Evolutionary conservation across 2,329 filamentous ascomycete species (phyloP), one percentile per base, ranked within the genome.

Genomic region (Clarireedia paspali): DNA sequence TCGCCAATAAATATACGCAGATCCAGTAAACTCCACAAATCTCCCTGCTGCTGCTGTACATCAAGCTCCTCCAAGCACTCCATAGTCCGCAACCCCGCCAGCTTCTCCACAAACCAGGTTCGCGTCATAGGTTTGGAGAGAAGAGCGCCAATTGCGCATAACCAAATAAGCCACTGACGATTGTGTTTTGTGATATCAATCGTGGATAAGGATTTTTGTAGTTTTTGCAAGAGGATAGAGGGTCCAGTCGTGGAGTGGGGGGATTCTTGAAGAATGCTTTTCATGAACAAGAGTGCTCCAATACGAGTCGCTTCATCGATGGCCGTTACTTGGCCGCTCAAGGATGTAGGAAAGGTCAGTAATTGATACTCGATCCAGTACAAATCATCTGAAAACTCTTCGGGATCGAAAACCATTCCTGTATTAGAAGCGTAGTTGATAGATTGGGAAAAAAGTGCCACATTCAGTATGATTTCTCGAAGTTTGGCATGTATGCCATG

Each of bases 311-410:
- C 60, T 57, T 55, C 61, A 15, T 60, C 56, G 14, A 61, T 40
- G 2, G 14, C 14, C 3, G 47, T 5, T 20, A 56, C 56, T 39
- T 39, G 38, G 3, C 5, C 30, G n/a, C 40, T 10, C 49, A 50
- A 40, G 5, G 27, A 53, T 40, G 38, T 46, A 9, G 60, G 57
- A 44, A 59, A 58, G 4, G 54, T 57, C 26, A 64, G 56, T 7
- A 66, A 39, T 38, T 53, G 39, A 39, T 61, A 56, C 46, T 65
- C 55, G 6, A 66, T 58, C 47, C 50, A 56, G 38, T 63, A 64
- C 6, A 62, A 42, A 53, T 62, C 60, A 26, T 62, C 58, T 5
- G 59, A 50, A 45, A 63, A 62, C 2, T 48, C 23, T 2, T n/a
- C 34, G 6, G 62, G 59, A 15, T 65, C 55, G 4, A 63, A 49